These are phyloP conservation scores for Komagataella phaffii DNA, from an alignment of 805 yeast genomes.

Conservation along the genomic window DNA sequence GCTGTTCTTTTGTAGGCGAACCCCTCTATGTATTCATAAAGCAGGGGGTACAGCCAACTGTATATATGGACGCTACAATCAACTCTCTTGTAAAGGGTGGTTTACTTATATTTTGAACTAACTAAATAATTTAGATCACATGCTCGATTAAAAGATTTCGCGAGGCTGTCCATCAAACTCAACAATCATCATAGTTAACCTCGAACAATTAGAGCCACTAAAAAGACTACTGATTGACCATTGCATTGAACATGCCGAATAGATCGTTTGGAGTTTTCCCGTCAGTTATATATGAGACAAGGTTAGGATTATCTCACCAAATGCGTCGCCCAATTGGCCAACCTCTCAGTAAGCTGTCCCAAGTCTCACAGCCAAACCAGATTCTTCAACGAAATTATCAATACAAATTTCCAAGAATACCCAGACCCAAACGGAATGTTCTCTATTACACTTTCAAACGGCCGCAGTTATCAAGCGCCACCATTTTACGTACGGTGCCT, in stretches of 20 bases:
- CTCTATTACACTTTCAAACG: constrained; percentile 25
- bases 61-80: too few relatives aligned
- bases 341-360: background rate
- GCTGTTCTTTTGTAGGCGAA: too few relatives aligned
- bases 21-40: too few relatives aligned
- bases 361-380: background rate
- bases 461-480: constrained; percentile 1
- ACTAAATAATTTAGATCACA: background rate
- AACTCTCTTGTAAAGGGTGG: too few relatives aligned
- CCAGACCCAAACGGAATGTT: constrained; percentile 41
- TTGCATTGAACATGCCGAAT: background rate
- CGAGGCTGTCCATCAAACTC: background rate
- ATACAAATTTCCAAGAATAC: constrained; percentile 38
- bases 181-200: background rate
- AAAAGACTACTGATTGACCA: background rate
- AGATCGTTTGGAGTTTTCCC: background rate
- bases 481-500: background rate
- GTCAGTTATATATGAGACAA: background rate
- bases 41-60: too few relatives aligned
- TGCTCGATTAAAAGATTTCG: background rate
- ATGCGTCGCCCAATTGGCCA: background rate
- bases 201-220: too few relatives aligned
- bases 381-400: constrained; percentile 6
- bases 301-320: background rate
- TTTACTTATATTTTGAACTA: too few relatives aligned